These are phyloP conservation scores for Stemphylium beticola DNA, from an alignment of 2,329 filamentous ascomycete genomes.

Conservation along the genomic window DNA sequence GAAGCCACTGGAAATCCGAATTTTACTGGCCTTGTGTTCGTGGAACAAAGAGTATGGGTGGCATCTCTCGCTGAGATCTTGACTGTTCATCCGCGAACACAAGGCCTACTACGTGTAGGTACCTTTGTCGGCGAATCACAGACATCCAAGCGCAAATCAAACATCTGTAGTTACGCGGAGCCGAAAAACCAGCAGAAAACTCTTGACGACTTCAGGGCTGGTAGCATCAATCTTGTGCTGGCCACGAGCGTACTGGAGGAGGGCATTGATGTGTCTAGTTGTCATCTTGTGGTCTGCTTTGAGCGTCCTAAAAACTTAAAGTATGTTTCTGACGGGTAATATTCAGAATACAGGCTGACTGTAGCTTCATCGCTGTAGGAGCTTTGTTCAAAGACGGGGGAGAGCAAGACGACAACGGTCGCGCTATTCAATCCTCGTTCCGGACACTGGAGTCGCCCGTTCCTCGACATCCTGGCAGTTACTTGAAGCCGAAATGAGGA, in stretches of 20 bases:
- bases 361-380: constrained; percentile 28
- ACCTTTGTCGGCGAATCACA: constrained; percentile 62
- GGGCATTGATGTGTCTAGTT: constrained; percentile 67
- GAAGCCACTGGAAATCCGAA: constrained; percentile 34
- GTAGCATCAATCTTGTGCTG: constrained; percentile 63
- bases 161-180: constrained; percentile 58
- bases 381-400: constrained; percentile 70
- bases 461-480: constrained; percentile 63
- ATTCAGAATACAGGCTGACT: background rate
- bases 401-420: constrained; percentile 65
- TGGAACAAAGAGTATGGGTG: constrained; percentile 54
- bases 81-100: constrained; percentile 36
- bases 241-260: constrained; percentile 66
- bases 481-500: constrained; percentile 76
- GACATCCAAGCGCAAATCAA: constrained; percentile 51
- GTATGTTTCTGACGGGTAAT: background rate
- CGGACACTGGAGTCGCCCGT: constrained; percentile 40
- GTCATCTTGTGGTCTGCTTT: constrained; percentile 70
- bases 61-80: constrained; percentile 51
- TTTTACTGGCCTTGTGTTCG: constrained; percentile 55
- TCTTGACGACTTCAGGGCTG: constrained; percentile 60
- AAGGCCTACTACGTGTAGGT: constrained; percentile 48
- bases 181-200: constrained; percentile 57
- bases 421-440: constrained; percentile 60
- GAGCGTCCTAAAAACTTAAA: constrained; percentile 67